A percentile compares a stretch with the other conserved stretches of the same genome.
These are phyloP conservation scores for Podila epicladia DNA, from an alignment of 192 early-diverging fungal species.

Conservation along the genomic window DNA sequence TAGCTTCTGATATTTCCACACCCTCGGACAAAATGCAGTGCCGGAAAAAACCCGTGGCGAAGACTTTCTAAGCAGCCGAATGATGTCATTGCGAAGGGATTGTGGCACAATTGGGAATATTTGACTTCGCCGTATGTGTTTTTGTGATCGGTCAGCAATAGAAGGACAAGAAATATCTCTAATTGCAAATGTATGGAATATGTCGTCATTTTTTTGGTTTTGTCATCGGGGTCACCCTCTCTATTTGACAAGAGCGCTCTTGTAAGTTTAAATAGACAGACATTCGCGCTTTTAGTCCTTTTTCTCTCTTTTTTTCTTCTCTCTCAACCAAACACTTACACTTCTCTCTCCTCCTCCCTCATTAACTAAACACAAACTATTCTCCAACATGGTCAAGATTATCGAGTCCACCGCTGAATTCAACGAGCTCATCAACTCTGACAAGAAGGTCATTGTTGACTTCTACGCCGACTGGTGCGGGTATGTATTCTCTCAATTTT, in stretches of 20 bases:
- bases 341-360: not conserved
- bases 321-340: conserved; percentile 1
- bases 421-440: conserved; percentile 54
- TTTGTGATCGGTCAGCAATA: conserved; percentile 6
- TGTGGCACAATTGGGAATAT: too few relatives aligned
- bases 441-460: conserved; percentile 73
- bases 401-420: conserved; percentile 49
- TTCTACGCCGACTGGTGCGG: conserved; percentile 88
- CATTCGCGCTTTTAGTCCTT: not conserved
- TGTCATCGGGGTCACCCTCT: not conserved
- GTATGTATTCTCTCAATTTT: conserved; percentile 23
- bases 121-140: too few relatives aligned
- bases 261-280: not conserved
- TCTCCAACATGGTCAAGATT: conserved; percentile 45
- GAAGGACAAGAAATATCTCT: not conserved
- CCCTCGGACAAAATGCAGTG: too few relatives aligned
- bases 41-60: too few relatives aligned
- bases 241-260: not conserved
- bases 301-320: not conserved
- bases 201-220: conserved; percentile 5
- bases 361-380: not conserved
- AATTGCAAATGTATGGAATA: not conserved
- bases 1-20: not conserved
- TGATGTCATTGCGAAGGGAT: too few relatives aligned
- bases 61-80: too few relatives aligned